Base-by-base conservation (phyloP, 139 green algal species). In the Microglena sp. region DNA sequence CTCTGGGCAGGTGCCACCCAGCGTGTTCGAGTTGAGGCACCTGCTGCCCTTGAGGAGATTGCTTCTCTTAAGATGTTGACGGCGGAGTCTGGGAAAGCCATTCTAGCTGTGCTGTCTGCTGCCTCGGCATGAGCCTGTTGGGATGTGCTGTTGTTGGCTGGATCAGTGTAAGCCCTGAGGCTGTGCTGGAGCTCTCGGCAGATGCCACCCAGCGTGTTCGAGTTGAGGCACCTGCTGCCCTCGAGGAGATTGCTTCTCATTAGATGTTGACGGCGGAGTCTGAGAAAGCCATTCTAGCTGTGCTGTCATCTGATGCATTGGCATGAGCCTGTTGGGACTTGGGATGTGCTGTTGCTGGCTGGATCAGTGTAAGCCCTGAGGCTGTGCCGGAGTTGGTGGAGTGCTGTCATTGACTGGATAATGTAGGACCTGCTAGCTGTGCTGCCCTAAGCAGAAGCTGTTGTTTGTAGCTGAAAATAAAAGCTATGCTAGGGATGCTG, bases 61-160 rank as follows among this genome's bases (percentile, higher is more conserved):
- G 67, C 45, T 15, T 55, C 36, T 4, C 81, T 68, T 21, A 64
- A 66, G 60, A 70, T 73, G 31, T 64, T 87, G 18, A 77, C 74
- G 0, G 68, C 74, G 2, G 57, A 60, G 0, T 43, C 74, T 1
- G 76, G 82, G 67, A 73, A 73, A 26, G 66, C 33, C 5, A 66
- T 87, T 26, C 6, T 77, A 15, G 61, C 66, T 8, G 75, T 69
- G 5, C 63, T 87, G 34, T n/a, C n/a, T n/a, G n/a, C n/a, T n/a
- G n/a, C n/a, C n/a, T n/a, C n/a, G n/a, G n/a, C n/a, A n/a, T n/a
- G n/a, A n/a, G n/a, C n/a, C n/a, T n/a, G n/a, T n/a, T n/a, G n/a
- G n/a, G n/a, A n/a, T n/a, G n/a, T n/a, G n/a, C n/a, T n/a, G n/a
- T n/a, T n/a, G n/a, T n/a, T n/a, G n/a, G n/a, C n/a, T n/a, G n/a